Evolutionary conservation across 495 filamentous ascomycete genomes (phyloP).

Genomic region (Xanthoparmelia taractica): DNA sequence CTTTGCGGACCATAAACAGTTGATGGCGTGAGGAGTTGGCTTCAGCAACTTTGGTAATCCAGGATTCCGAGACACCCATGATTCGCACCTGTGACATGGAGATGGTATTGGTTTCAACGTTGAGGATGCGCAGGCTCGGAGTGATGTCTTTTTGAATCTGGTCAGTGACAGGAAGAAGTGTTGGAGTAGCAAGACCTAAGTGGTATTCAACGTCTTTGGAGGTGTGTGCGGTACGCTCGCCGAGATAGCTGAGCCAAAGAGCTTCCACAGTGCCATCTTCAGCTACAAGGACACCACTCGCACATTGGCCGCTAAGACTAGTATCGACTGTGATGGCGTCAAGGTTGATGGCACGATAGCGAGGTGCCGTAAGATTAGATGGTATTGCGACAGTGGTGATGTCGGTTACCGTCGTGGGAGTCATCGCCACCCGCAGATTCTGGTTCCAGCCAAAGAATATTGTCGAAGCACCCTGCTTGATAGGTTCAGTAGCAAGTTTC

Average conservation of each 20-base stretch:
- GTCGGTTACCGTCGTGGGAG: conserved; percentile 91
- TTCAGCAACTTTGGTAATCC: conserved; percentile 80
- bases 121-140: conserved; percentile 80
- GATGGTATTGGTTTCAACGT: conserved; percentile 87
- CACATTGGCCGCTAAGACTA: conserved; percentile 78
- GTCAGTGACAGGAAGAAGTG: conserved; percentile 71
- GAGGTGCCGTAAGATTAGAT: conserved; percentile 80
- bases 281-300: conserved; percentile 84
- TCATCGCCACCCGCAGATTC: conserved; percentile 85
- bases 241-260: conserved; percentile 92
- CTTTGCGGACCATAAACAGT: conserved; percentile 96
- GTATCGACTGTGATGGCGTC: conserved; percentile 98
- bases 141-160: conserved; percentile 72
- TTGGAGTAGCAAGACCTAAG: conserved; percentile 83
- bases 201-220: conserved; percentile 96
- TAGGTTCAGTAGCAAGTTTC: conserved; percentile 65
- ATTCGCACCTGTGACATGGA: conserved; percentile 97
- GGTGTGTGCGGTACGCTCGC: conserved; percentile 68
- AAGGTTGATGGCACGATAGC: conserved; percentile 91
- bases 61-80: conserved; percentile 94
- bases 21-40: conserved; percentile 89
- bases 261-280: conserved; percentile 90
- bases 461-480: conserved; percentile 84
- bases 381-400: conserved; percentile 97
- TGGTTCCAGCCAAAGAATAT: conserved; percentile 97